A percentile compares a stretch with the other conserved stretches of the same genome.
Conservation (phyloP, 148 eudicot genomes). For the Cornus suecica region DNA sequence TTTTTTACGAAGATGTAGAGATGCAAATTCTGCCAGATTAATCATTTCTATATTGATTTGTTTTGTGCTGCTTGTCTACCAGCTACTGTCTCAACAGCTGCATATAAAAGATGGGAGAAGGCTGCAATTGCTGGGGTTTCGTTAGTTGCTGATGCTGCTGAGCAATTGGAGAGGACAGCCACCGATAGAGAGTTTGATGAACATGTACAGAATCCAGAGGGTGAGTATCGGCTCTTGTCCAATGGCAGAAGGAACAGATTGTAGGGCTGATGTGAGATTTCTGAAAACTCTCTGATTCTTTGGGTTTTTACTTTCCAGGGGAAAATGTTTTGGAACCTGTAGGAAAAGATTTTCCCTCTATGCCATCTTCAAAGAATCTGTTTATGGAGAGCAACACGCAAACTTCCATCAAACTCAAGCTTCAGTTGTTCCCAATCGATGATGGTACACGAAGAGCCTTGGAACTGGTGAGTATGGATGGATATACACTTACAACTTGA, state of each 20-base stretch:
- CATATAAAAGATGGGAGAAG: slow-evolving; percentile 90
- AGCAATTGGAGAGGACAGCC: slow-evolving; percentile 82
- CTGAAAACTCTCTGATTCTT: slow-evolving; percentile 13
- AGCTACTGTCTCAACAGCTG: slow-evolving; percentile 60
- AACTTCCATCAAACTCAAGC: slow-evolving; percentile 55
- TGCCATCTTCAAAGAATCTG: slow-evolving; percentile 28
- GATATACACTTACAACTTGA: not conserved
- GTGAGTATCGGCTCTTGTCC: slow-evolving; percentile 24
- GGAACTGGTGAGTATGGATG: slow-evolving; percentile 61
- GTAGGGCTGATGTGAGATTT: slow-evolving; percentile 9
- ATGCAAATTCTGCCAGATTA: not conserved
- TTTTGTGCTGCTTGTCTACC: slow-evolving; percentile 22
- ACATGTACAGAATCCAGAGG: slow-evolving; percentile 33
- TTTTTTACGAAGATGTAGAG: not conserved
- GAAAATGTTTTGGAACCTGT: slow-evolving; percentile 35
- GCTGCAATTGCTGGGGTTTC: slow-evolving; percentile 99
- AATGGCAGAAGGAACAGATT: slow-evolving; percentile 17
- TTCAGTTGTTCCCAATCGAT: slow-evolving; percentile 91
- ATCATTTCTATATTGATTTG: not conserved
- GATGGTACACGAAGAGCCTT: slow-evolving; percentile 75
- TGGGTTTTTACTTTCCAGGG: slow-evolving; percentile 34
- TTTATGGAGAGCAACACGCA: slow-evolving; percentile 36
- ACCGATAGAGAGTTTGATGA: slow-evolving; percentile 48
- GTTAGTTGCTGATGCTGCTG: slow-evolving; percentile 99
- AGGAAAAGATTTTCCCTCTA: slow-evolving; percentile 29